Evolutionary conservation across 2,329 filamentous ascomycete species (phyloP).

Genomic region (Ophiognomonia clavigignenti-juglandacearum): DNA sequence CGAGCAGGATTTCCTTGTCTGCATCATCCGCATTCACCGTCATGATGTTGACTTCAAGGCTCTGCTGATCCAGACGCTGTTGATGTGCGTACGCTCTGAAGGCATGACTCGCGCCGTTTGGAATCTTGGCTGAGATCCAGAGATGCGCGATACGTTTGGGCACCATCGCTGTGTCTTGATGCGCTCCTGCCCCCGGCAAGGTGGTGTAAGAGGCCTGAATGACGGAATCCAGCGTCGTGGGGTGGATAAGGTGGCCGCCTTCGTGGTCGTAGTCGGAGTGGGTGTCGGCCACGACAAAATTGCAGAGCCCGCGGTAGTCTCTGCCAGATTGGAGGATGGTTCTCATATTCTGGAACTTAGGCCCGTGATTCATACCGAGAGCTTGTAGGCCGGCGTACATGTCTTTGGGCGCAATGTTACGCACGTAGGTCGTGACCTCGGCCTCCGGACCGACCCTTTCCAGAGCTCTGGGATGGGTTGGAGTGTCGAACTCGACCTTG

Average conservation of each 20-base stretch:
- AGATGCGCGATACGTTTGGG: too few relatives aligned
- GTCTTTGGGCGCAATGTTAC: slow-evolving; percentile 15
- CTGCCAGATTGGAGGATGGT: background rate
- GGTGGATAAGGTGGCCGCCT: slow-evolving; percentile 18
- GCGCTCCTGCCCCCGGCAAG: too few relatives aligned
- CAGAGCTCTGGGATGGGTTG: background rate
- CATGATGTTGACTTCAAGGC: too few relatives aligned
- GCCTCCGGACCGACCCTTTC: background rate
- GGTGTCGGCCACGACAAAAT: background rate
- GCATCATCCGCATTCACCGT: too few relatives aligned
- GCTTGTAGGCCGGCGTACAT: slow-evolving; percentile 15
- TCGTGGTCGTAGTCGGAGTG: background rate
- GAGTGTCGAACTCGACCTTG: slow-evolving; percentile 19
- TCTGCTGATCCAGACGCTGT: too few relatives aligned
- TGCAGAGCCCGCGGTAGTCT: slow-evolving; percentile 2
- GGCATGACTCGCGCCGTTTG: too few relatives aligned
- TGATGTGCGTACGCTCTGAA: too few relatives aligned
- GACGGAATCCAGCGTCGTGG: slow-evolving; percentile 21
- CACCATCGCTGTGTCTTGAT: too few relatives aligned
- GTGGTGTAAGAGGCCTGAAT: slow-evolving; percentile 14
- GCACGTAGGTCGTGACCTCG: background rate
- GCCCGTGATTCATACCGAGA: slow-evolving; percentile 18
- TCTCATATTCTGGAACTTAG: slow-evolving; percentile 19
- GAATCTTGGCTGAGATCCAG: too few relatives aligned
- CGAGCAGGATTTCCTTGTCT: too few relatives aligned